Percentiles rank a stretch among this genome's conserved stretches.
These are phyloP conservation scores for Phytophthora citrophthora DNA, from an alignment of 352 stramenopile genomes.

Conservation along the genomic window DNA sequence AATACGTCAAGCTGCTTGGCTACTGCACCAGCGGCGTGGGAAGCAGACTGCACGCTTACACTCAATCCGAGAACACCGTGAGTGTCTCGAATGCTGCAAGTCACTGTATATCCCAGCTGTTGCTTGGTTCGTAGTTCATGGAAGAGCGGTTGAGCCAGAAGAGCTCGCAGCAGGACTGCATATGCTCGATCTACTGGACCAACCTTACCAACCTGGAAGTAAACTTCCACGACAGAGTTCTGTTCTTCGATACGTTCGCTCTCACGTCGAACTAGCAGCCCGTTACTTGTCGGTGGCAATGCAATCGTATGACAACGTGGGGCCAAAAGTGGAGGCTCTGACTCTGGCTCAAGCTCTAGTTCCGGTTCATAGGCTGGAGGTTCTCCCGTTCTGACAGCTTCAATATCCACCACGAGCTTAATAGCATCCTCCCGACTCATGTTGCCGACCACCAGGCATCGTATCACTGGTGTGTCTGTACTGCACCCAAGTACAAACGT, in stretches of 20 bases:
- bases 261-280: constrained; percentile 59
- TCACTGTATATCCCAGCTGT: constrained; percentile 86
- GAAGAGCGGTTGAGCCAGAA: constrained; percentile 88
- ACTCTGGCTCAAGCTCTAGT: constrained; percentile 32
- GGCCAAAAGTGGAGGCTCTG: constrained; percentile 25
- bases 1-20: constrained; percentile 69
- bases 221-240: constrained; percentile 85
- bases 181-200: constrained; percentile 58
- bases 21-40: constrained; percentile 61
- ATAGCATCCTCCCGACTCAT: constrained; percentile 44
- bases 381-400: constrained; percentile 21
- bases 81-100: constrained; percentile 75
- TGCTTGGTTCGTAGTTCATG: constrained; percentile 81
- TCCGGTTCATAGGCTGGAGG: constrained; percentile 16
- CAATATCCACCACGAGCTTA: constrained; percentile 44
- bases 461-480: constrained; percentile 6
- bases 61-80: constrained; percentile 78
- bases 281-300: constrained; percentile 59
- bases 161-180: constrained; percentile 69
- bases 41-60: constrained; percentile 76
- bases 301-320: constrained; percentile 55
- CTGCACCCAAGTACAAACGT: constrained; percentile 26
- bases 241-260: constrained; percentile 74
- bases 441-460: constrained; percentile 72
- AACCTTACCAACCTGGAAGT: constrained; percentile 82